Evolutionary conservation across 2,329 filamentous ascomycete species (phyloP), one percentile per base, ranked within the genome.

Genomic region (Polytolypa hystricis): DNA sequence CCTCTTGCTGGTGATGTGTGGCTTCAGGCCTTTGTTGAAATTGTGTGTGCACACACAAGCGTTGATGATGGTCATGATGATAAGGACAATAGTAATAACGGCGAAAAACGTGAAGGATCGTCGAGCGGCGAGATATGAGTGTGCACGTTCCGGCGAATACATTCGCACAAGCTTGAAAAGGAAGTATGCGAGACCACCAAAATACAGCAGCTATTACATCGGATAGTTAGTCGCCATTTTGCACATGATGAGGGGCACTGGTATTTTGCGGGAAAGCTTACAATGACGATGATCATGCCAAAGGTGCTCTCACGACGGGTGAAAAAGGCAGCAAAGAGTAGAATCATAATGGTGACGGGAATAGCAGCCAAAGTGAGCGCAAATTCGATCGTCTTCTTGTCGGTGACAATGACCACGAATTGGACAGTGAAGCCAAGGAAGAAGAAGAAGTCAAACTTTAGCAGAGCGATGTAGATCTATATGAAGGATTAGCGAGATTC

Each of bases 401-500:
- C 73, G 30, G 75, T 79, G 41, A 98, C 86, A 41, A 96, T 82
- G 50, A 98, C 89, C 37, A 96, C 74, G 61, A 98, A 98, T 56
- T 98, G 91, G 31, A 98, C 84, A 5, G 91, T 96, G 61, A 98
- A 98, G 37, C 89, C 91, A 34, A 98, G 77, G 71, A 98, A 98
- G 70, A 98, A 96, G 77, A 98, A 98, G 64, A 98, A 96, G 65
- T 98, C 91, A 60, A 98, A 98, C 63, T 98, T 98, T 47, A 98
- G 73, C 8, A 98, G 74, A 25, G 91, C 85, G 53, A 98, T 95
- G 62, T 95, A 98, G 59, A 98, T 87, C 87, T 94, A 44, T 4
- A 18, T 1, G 18, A 12, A 18, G 8, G 15, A 14, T 11, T 26
- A 12, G 32, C 19, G 5, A 15, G 14, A 27, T 12, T n/a, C 17